Evolutionary conservation across 148 eudicot genomes (phyloP).

Genomic region (Rhododendron williamsianum): DNA sequence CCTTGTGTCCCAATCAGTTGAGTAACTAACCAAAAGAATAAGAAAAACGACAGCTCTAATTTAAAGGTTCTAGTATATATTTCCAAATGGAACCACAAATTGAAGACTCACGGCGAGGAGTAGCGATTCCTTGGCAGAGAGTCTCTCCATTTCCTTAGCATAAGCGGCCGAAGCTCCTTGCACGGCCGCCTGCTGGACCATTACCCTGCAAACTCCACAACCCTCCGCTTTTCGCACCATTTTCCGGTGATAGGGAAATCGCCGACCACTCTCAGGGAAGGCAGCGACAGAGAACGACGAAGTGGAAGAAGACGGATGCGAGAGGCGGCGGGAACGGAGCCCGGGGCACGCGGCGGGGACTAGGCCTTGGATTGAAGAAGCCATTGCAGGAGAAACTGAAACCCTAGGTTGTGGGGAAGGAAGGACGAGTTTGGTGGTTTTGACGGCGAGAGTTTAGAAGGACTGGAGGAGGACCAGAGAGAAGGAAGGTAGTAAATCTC

Average conservation of each 20-base stretch:
- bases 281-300: not conserved
- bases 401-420: not conserved
- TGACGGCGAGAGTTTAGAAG: not conserved
- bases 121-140: slow-evolving; percentile 84
- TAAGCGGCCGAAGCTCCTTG: slow-evolving; percentile 72
- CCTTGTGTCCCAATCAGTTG: too few relatives aligned
- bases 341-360: slow-evolving; percentile 16
- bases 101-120: slow-evolving; percentile 62
- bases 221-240: slow-evolving; percentile 16
- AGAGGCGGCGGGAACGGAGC: slow-evolving; percentile 2
- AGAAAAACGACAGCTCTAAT: not conserved
- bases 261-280: slow-evolving; percentile 11
- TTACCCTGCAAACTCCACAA: slow-evolving; percentile 29
- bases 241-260: not conserved
- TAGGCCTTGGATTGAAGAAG: slow-evolving; percentile 21
- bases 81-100: not conserved
- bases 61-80: not conserved
- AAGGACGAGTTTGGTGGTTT: not conserved
- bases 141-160: slow-evolving; percentile 85
- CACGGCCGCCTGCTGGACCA: slow-evolving; percentile 50
- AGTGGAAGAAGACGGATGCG: not conserved
- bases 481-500: not conserved
- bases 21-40: not conserved
- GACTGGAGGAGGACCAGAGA: not conserved
- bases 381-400: slow-evolving; percentile 18